Base-by-base conservation (phyloP, 73 alveolate genomes). In the Breviolum minutum region DNA sequence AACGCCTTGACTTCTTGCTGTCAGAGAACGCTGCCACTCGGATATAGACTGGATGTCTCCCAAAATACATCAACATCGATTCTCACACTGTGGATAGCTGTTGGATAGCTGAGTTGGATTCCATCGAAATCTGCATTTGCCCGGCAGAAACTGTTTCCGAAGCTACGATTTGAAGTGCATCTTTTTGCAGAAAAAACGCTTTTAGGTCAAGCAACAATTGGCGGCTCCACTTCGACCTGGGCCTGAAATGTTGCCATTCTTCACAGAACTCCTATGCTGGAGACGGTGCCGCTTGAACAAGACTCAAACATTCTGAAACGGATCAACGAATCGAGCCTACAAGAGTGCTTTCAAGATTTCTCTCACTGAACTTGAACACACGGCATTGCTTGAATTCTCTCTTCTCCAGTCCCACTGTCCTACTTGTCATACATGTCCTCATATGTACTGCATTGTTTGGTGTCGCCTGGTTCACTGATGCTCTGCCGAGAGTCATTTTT, bases 171-270 rank as follows among this genome's bases (percentile, higher is more conserved):
- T 26, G 32, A 27, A 26, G 26, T 20, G 17, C 0, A 6, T 10
- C 66, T 80, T n/a, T 63, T 2, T 8, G 84, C 60, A 10, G 84
- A 16, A 16, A 16, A 2, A 5, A 29, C 68, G 26, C 17, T 8
- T 32, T 54, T 12, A 90, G 96, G 96, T 90, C 32, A 71, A 90
- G 79, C 96, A 90, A 87, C 96, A 90, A 87, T 16, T 90, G 96
- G 96, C 96, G 26, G 96, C 96, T 30, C 96, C 96, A 6, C 96
- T 90, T 22, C 63, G 80, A 77, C 87, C 87, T 17, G 96, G 96
- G 79, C 92, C 92, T 48, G 61, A 48, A 32, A 68, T 88, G 95
- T 71, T 30, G 19, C 96, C 96, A 2, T 90, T 71, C 96, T 90
- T 90, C 26, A 63, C 81, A 63, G 96, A 90, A 17, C 73, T 90